Evolutionary conservation across 1,284 basidiomycete species (phyloP).

Genomic region (Trichosporon coremiiforme): DNA sequence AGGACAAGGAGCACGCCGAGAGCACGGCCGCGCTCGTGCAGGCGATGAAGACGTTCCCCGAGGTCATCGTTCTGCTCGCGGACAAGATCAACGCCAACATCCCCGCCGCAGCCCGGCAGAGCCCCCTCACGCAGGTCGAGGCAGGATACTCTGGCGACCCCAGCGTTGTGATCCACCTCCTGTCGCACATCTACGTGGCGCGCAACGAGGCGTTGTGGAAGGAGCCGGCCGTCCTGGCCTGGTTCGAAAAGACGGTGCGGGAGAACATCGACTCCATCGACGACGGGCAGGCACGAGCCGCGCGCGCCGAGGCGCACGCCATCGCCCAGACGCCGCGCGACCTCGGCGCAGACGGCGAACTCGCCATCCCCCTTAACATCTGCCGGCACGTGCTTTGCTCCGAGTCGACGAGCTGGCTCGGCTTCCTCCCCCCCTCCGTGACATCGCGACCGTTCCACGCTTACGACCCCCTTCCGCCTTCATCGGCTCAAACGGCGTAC

Average conservation of each 20-base stretch:
- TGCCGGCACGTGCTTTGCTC: slow-evolving; percentile 74
- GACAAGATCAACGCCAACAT: slow-evolving; percentile 76
- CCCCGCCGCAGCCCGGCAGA: slow-evolving; percentile 63
- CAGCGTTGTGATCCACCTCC: slow-evolving; percentile 60
- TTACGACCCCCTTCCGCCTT: slow-evolving; percentile 80
- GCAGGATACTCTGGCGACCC: slow-evolving; percentile 65
- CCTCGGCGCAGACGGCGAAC: slow-evolving; percentile 30
- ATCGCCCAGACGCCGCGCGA: slow-evolving; percentile 56
- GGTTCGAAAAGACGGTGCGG: slow-evolving; percentile 65
- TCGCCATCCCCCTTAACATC: slow-evolving; percentile 56
- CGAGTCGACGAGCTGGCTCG: slow-evolving; percentile 65
- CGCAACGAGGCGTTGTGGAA: slow-evolving; percentile 80
- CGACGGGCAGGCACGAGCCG: slow-evolving; percentile 32
- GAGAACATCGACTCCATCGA: slow-evolving; percentile 37
- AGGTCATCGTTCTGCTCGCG: slow-evolving; percentile 74
- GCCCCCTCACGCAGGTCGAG: slow-evolving; percentile 68
- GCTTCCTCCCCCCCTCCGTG: slow-evolving; percentile 69
- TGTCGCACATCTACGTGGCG: slow-evolving; percentile 81
- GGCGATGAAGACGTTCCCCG: slow-evolving; percentile 75
- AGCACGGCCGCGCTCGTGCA: slow-evolving; percentile 69
- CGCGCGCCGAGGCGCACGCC: slow-evolving; percentile 46
- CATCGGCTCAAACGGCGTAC: slow-evolving; percentile 63
- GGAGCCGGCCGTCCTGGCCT: slow-evolving; percentile 64
- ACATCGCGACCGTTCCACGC: slow-evolving; percentile 60
- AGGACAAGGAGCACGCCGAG: slow-evolving; percentile 62